Evolutionary conservation across 2,329 filamentous ascomycete species (phyloP), one percentile per base, ranked within the genome.

Genomic region (Colletotrichum tabaci): DNA sequence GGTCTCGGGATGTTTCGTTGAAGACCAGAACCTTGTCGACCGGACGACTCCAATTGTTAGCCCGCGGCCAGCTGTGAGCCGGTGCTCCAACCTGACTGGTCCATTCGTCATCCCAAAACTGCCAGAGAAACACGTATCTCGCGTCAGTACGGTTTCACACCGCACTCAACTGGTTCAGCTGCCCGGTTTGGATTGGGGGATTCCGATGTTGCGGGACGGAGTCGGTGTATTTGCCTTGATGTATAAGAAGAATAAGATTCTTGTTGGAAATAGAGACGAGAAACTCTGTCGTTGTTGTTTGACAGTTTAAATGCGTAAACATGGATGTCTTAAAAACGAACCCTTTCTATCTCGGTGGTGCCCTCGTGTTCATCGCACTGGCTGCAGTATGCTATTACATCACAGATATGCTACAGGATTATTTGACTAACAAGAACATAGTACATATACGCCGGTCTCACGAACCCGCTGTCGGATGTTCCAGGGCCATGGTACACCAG

Each of bases 61-160:
- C 52, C 66, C 52, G 61, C 16, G 23, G 10, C 46, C 4, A 21
- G 52, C 53, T 40, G 26, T 46, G 21, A n/a, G 30, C 12, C 18
- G 8, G n/a, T 69, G 18, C 38, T 18, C 52, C 18, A 38, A 53
- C 53, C 26, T 53, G 15, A 65, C n/a, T 63, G 58, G 61, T n/a
- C n/a, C 23, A 5, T 12, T n/a, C 40, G 26, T 47, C 47, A 30
- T 66, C 67, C 55, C 47, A 61, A 66, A 12, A n/a, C 18, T 30
- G 13, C 53, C 23, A n/a, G 38, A 21, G 40, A 21, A 53, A 60
- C 58, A 58, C 61, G 16, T 15, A 47, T 42, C 82, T 0, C 77
- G 26, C 42, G 16, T 35, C 18, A 49, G 18, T 47, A 10, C 9
- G 23, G 57, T 60, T 60, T 60, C 57, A 60, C 9, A 3, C 9